Conservation (phyloP, 768 basidiomycete species). For the Suillus cothurnatus region DNA sequence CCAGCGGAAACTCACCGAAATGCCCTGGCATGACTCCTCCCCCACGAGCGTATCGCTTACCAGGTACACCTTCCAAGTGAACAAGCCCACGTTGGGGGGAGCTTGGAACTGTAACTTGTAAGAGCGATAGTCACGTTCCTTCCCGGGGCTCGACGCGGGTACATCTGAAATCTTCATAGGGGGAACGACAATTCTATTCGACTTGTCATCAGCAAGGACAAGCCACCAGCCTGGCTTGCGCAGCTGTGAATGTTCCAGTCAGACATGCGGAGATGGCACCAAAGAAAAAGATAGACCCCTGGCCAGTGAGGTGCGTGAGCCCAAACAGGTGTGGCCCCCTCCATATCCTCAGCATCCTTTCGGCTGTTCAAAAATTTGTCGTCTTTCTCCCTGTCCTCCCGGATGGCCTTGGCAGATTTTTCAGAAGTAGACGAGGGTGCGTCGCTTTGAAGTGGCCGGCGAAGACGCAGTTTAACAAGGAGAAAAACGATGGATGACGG, state of each 20-base stretch:
- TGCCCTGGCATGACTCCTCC: conserved; percentile 69
- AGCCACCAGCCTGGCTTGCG: conserved; percentile 95
- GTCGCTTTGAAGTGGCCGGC: conserved; percentile 47
- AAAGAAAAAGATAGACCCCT: conserved; percentile 50
- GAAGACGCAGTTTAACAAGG: conserved; percentile 78
- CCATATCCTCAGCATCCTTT: conserved; percentile 63
- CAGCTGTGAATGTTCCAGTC: conserved; percentile 44
- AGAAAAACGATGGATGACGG: conserved; percentile 89
- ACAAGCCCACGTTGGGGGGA: conserved; percentile 78
- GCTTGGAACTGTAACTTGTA: conserved; percentile 97
- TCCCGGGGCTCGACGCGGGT: conserved; percentile 56
- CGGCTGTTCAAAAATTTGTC: conserved; percentile 68
- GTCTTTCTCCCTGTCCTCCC: conserved; percentile 61
- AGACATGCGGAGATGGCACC: background rate
- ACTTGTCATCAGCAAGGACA: conserved; percentile 85
- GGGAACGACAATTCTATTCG: conserved; percentile 83
- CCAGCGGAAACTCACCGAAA: conserved; percentile 56
- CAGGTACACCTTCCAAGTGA: conserved; percentile 87
- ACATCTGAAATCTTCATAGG: conserved; percentile 82
- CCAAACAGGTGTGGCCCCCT: conserved; percentile 48
- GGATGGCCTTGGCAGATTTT: conserved; percentile 43
- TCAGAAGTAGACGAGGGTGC: conserved; percentile 39
- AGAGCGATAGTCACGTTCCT: conserved; percentile 64
- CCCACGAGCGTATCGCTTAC: conserved; percentile 90
- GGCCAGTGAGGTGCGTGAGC: conserved; percentile 98